Evolutionary conservation across 2,329 filamentous ascomycete genomes (phyloP), one percentile per base, ranked within the genome.

Genomic region (Raffaelea deltoideospora): DNA sequence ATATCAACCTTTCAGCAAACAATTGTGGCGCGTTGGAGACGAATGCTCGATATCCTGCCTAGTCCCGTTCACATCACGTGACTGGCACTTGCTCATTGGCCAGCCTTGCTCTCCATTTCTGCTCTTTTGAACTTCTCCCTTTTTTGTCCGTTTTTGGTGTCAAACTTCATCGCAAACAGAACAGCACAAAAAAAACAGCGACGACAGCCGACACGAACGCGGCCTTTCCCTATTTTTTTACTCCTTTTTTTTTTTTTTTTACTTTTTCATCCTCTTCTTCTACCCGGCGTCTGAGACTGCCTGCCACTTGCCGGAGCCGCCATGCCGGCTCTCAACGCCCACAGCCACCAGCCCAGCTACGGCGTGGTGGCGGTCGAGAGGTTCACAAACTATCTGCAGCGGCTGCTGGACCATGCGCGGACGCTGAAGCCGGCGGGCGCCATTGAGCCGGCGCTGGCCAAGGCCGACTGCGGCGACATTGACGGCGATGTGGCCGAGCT

Each of bases 361-460:
- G 64, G 65, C 43, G 58, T 76, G 33, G 53, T 62, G 35, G 64
- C 65, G 35, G 71, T 78, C 36, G 60, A 60, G 30, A 56, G 61
- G 20, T 73, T 78, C 46, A 59, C 57, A 26, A 49, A 52, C 20
- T 60, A 79, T 19, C 59, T 85, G 23, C 57, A 65, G 29, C 56
- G 66, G 28, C 64, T 82, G 24, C 59, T 86, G 29, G 52, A 58
- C 27, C 69, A 67, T 51, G 78, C 78, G 40, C 65, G 66, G 36
- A 50, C 60, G 28, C 55, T 68, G 42, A 85, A 84, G 53, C 60
- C 65, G 23, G 63, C 65, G 26, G 55, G 64, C 17, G 63, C 67
- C 17, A 72, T 86, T 45, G 85, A 94, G 47, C 81, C 82, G 11
- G 73, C 78, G 4, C 65, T 95, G 43, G 75, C 72, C 21, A 80